These are phyloP conservation scores for Hura crepitans DNA, from an alignment of 441 rosid genomes.

Conservation along the genomic window DNA sequence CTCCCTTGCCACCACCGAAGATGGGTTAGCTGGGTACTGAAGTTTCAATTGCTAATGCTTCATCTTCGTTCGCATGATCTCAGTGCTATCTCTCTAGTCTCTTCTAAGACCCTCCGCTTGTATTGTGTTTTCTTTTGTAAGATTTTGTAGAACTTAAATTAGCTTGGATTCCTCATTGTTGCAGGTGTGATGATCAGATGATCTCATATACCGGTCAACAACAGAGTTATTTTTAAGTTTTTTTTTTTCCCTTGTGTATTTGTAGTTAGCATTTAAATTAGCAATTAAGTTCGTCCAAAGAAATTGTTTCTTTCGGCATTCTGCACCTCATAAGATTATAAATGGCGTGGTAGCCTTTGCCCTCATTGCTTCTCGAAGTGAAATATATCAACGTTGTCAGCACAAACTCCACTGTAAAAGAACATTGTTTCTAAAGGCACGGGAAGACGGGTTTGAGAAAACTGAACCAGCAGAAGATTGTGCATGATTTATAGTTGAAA, in stretches of 20 bases:
- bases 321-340: background rate
- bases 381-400: background rate
- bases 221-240: constrained; percentile 14
- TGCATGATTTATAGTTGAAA: background rate
- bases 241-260: constrained; percentile 2
- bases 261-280: constrained; percentile 27
- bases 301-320: background rate
- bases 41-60: constrained; percentile 5
- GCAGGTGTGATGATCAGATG: constrained; percentile 21
- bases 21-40: constrained; percentile 46
- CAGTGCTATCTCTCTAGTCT: constrained; percentile 13
- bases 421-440: background rate
- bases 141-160: constrained; percentile 15
- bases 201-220: constrained; percentile 16
- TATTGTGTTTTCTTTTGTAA: constrained; percentile 27
- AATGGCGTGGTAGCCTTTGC: too few relatives aligned
- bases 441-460: background rate
- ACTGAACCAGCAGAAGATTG: background rate
- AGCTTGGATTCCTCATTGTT: constrained; percentile 16
- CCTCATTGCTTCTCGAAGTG: background rate
- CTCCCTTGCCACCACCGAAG: constrained; percentile 82
- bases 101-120: constrained; percentile 20
- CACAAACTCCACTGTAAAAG: background rate
- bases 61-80: constrained; percentile 24
- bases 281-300: constrained; percentile 7